phyloP scores from a whole-genome alignment of 345 rosid genomes.

The Populus deltoides region DNA sequence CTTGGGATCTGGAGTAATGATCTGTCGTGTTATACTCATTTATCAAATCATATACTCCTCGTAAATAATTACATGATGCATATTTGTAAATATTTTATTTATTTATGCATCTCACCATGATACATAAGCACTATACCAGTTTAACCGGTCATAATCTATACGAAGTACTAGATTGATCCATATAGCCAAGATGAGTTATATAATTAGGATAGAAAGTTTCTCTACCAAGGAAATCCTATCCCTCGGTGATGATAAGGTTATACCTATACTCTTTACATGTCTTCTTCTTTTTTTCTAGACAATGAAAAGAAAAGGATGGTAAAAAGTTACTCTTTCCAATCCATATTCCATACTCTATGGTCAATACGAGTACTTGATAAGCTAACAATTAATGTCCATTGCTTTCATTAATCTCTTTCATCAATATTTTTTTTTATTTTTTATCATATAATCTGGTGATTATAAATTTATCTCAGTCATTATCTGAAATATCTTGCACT shows the following conservation, averaged over 20 bases:
- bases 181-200: too few relatives aligned
- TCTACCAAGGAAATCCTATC: neutral
- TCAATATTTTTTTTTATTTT: neutral
- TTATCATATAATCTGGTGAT: neutral
- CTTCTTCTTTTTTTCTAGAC: neutral
- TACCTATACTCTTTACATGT: neutral
- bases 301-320: neutral
- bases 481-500: neutral
- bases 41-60: too few relatives aligned
- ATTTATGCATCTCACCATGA: too few relatives aligned
- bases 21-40: accelerated
- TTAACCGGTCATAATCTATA: too few relatives aligned
- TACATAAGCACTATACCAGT: too few relatives aligned
- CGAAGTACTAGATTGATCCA: accelerated
- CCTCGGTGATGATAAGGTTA: neutral
- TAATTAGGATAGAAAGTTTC: too few relatives aligned
- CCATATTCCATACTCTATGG: neutral
- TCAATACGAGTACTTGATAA: conserved; percentile 6
- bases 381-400: neutral
- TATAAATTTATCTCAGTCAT: neutral
- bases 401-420: neutral
- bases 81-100: too few relatives aligned
- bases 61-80: accelerated
- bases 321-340: too few relatives aligned
- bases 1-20: too few relatives aligned